Conservation (phyloP, 345 rosid genomes). For the Alliaria petiolata region DNA sequence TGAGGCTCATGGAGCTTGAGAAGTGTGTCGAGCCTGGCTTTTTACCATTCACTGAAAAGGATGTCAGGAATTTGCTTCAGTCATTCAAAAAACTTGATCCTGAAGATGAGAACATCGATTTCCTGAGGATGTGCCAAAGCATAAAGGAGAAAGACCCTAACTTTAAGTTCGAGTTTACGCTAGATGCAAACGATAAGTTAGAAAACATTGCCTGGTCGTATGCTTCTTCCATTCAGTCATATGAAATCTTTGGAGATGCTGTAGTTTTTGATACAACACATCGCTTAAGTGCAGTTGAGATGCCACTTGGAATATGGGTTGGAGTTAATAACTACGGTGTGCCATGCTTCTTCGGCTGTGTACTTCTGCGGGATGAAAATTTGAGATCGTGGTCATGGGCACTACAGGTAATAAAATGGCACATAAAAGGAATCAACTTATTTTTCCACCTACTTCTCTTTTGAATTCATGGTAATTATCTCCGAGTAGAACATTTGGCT, state of each 20-base stretch:
- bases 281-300: slow-evolving; percentile 80
- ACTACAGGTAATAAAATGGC: slow-evolving; percentile 61
- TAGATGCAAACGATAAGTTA: slow-evolving; percentile 59
- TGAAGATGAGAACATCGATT: slow-evolving; percentile 85
- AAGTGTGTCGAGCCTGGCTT: slow-evolving; percentile 95
- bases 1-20: slow-evolving; percentile 98
- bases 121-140: slow-evolving; percentile 82
- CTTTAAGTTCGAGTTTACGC: slow-evolving; percentile 76
- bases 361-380: slow-evolving; percentile 77
- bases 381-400: slow-evolving; percentile 89
- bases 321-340: slow-evolving; percentile 92
- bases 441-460: neutral
- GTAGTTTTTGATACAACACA: slow-evolving; percentile 93
- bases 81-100: slow-evolving; percentile 79
- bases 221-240: slow-evolving; percentile 79
- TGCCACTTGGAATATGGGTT: slow-evolving; percentile 98
- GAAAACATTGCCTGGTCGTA: slow-evolving; percentile 96
- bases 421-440: neutral
- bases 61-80: slow-evolving; percentile 94
- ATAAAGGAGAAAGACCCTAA: slow-evolving; percentile 89
- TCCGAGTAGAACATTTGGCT: neutral
- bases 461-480: neutral
- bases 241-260: slow-evolving; percentile 90
- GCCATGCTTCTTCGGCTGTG: slow-evolving; percentile 98
- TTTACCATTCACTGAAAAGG: slow-evolving; percentile 92